These are phyloP conservation scores for Beta corolliflora DNA, from an alignment of 179 eudicot species.

Conservation along the genomic window DNA sequence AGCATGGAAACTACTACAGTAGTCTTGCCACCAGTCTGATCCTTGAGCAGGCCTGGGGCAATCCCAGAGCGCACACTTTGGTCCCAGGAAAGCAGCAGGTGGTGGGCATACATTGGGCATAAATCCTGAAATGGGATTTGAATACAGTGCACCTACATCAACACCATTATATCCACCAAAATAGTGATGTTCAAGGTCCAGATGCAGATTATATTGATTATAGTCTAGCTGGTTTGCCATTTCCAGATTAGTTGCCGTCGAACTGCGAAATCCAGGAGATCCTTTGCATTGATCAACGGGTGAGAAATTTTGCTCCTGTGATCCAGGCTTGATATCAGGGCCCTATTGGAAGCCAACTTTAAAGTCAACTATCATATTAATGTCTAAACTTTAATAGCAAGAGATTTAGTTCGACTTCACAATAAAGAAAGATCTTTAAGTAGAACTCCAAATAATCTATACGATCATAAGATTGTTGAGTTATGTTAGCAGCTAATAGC, in stretches of 20 bases:
- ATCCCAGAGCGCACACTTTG: slow-evolving; percentile 98
- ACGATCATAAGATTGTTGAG: neutral
- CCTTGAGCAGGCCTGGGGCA: slow-evolving; percentile 95
- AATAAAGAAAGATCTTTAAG: neutral
- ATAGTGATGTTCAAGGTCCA: slow-evolving; percentile 51
- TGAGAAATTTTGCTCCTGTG: slow-evolving; percentile 51
- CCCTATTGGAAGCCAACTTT: slow-evolving; percentile 45
- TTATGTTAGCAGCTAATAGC: neutral
- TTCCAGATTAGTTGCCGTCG: slow-evolving; percentile 47
- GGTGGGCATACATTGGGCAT: slow-evolving; percentile 69
- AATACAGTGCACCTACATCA: slow-evolving; percentile 49
- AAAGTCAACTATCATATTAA: slow-evolving; percentile 15
- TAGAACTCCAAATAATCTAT: neutral
- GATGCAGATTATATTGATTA: slow-evolving; percentile 56
- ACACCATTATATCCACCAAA: slow-evolving; percentile 49
- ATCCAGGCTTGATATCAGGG: slow-evolving; percentile 46
- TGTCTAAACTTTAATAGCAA: neutral
- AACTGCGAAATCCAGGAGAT: slow-evolving; percentile 46
- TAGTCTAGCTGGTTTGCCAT: slow-evolving; percentile 58
- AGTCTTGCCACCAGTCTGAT: slow-evolving; percentile 72
- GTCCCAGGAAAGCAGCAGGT: slow-evolving; percentile 93
- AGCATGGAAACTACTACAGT: slow-evolving; percentile 82
- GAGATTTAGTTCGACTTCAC: neutral
- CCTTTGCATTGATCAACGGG: slow-evolving; percentile 57
- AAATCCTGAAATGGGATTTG: slow-evolving; percentile 51